phyloP scores from a whole-genome alignment of 192 early-diverging fungal genomes.

The Gonapodya sp. region DNA sequence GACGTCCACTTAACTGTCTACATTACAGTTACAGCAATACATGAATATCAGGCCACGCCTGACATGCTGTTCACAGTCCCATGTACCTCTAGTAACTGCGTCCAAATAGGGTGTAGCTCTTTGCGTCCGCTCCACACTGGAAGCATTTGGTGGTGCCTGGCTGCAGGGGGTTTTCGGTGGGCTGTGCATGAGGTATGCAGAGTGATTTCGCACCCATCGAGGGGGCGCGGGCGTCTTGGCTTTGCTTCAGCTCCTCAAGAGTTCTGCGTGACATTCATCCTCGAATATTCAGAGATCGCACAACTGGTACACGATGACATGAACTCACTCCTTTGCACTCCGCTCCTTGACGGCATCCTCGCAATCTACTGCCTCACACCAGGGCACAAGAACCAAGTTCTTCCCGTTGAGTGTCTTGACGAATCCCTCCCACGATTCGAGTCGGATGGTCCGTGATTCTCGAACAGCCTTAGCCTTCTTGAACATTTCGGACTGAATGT shows the following conservation, averaged over 20 bases:
- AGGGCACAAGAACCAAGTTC: slow-evolving; percentile 80
- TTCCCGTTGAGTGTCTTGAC: slow-evolving; percentile 82
- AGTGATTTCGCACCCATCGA: slow-evolving; percentile 99
- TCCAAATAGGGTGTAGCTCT: slow-evolving; percentile 72
- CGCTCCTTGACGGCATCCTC: slow-evolving; percentile 96
- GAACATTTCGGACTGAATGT: slow-evolving; percentile 88
- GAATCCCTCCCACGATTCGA: slow-evolving; percentile 89
- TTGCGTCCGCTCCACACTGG: slow-evolving; percentile 66
- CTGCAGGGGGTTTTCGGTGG: slow-evolving; percentile 67
- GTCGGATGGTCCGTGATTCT: slow-evolving; percentile 60
- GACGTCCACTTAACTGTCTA: too few species aligned
- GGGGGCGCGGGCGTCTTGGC: slow-evolving; percentile 88
- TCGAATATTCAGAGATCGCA: neutral
- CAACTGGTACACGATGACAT: neutral
- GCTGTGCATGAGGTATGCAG: slow-evolving; percentile 93
- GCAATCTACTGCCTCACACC: slow-evolving; percentile 86
- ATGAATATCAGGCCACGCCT: too few species aligned
- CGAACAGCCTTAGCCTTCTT: slow-evolving; percentile 66
- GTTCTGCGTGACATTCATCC: slow-evolving; percentile 9
- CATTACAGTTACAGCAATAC: too few species aligned
- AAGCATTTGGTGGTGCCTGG: slow-evolving; percentile 82
- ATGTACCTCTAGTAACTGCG: slow-evolving; percentile 59
- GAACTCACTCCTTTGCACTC: slow-evolving; percentile 59
- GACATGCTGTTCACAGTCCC: too few species aligned
- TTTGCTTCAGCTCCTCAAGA: slow-evolving; percentile 4